Percentiles rank a stretch among this genome's conserved stretches.
Conservation (phyloP, 495 filamentous ascomycete genomes). For the Astrothelium macrocarpum region DNA sequence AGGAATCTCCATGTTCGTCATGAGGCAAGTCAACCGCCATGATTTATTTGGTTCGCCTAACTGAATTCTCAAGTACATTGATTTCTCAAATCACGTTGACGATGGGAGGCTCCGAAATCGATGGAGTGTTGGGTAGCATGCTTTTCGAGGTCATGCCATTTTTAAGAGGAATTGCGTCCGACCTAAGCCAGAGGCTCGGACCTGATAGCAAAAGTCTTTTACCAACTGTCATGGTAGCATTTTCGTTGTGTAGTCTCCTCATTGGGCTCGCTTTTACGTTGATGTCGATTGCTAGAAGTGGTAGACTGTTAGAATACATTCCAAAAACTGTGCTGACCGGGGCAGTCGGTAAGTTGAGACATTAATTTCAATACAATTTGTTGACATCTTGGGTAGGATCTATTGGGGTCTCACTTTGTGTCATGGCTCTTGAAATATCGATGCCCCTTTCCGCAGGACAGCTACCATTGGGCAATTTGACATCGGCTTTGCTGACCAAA, state of each 20-base stretch:
- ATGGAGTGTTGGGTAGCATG: neutral
- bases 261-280: neutral
- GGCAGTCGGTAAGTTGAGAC: neutral
- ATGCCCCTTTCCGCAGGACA: neutral
- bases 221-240: neutral
- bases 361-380: neutral
- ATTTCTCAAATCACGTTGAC: neutral
- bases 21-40: neutral
- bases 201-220: neutral
- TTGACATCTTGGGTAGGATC: neutral
- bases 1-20: slow-evolving; percentile 1
- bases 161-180: neutral
- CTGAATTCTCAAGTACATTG: no score
- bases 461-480: neutral
- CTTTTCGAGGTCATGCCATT: slow-evolving; percentile 1
- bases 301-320: neutral
- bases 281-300: neutral
- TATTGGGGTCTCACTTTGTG: neutral
- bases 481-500: neutral
- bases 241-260: neutral
- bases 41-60: neutral
- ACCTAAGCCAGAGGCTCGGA: neutral
- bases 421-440: neutral
- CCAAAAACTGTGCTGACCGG: neutral
- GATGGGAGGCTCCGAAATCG: neutral